Conservation (phyloP, 2,329 filamentous ascomycete genomes). For the Epichloe festucae region DNA sequence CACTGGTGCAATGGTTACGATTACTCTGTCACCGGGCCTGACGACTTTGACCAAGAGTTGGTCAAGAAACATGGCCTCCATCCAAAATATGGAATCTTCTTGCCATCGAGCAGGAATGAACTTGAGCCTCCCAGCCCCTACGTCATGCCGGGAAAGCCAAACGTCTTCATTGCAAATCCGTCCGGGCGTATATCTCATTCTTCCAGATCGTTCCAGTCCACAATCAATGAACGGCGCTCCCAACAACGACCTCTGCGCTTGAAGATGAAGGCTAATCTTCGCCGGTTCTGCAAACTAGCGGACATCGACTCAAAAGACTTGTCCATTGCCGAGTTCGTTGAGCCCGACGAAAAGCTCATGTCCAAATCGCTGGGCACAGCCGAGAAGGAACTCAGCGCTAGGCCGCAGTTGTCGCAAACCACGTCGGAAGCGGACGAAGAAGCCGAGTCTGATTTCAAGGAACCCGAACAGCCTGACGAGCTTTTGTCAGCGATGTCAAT, state of each 20-base stretch:
- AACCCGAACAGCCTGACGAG: constrained; percentile 11
- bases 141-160: constrained; percentile 32
- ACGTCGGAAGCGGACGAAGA: constrained; percentile 13
- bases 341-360: constrained; percentile 20
- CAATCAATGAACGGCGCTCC: constrained; percentile 20
- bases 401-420: constrained; percentile 16
- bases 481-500: constrained; percentile 18
- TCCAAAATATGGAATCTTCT: constrained; percentile 39
- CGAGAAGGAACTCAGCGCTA: constrained; percentile 18
- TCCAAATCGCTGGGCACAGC: constrained; percentile 24
- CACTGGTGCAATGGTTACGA: constrained; percentile 41
- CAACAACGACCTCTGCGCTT: constrained; percentile 20
- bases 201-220: constrained; percentile 30
- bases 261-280: constrained; percentile 22
- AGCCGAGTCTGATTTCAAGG: constrained; percentile 7
- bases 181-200: constrained; percentile 34
- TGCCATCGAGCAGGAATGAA: constrained; percentile 34
- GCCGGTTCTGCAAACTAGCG: constrained; percentile 24
- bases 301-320: constrained; percentile 22
- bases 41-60: constrained; percentile 37
- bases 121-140: constrained; percentile 25
- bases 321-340: constrained; percentile 19
- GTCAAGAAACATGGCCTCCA: constrained; percentile 38
- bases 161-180: constrained; percentile 35
- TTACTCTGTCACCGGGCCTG: constrained; percentile 31